Base-by-base conservation (phyloP, 345 rosid genomes). In the Citrus medica region DNA sequence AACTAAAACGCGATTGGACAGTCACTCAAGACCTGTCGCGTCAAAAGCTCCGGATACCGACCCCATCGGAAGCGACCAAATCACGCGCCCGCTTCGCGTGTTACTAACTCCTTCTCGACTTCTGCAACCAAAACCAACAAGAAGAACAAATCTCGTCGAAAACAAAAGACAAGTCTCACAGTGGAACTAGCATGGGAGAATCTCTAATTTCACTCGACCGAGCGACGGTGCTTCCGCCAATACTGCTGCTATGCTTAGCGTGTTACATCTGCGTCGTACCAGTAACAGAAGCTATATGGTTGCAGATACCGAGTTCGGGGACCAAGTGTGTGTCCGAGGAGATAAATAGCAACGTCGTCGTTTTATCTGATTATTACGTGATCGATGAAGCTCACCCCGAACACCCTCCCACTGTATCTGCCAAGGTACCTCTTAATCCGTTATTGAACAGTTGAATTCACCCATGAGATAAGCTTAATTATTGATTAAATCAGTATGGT, bases 281-380 rank as follows among this genome's bases (percentile, higher is more conserved):
- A 1, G 85, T 75, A 8, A 80, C 87, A 6, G 96, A 92, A 84
- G 96, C 92, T 35, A 46, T 94, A 65, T 94, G 97, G 98, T 77
- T 93, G 53, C 83, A 91, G 84, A 86, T 94, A 81, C 97, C 98
- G 30, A 69, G 89, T 83, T 38, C 95, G 24, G 98, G 97, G 63
- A 88, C 95, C 61, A 94, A 94, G 93, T 94, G 98, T 60, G 85
- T 94, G 21, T 94, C 97, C 22, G 98, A 94, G 93, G 97, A 93
- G 88, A 93, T 94, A 82, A 94, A 90, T 53, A 86, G 71, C 87
- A 85, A 88, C 93, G 93, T 91, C 35, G 92, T 94, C 70, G 97
- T 94, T 69, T 80, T 94, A 78, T 92, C 93, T 48, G 92, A 93
- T 84, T 94, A 90, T 82, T 85, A 86, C 78, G 91, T 92, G 67